Base-by-base conservation (phyloP, 495 filamentous ascomycete genomes). In the Aspergillus egyptiacus region DNA sequence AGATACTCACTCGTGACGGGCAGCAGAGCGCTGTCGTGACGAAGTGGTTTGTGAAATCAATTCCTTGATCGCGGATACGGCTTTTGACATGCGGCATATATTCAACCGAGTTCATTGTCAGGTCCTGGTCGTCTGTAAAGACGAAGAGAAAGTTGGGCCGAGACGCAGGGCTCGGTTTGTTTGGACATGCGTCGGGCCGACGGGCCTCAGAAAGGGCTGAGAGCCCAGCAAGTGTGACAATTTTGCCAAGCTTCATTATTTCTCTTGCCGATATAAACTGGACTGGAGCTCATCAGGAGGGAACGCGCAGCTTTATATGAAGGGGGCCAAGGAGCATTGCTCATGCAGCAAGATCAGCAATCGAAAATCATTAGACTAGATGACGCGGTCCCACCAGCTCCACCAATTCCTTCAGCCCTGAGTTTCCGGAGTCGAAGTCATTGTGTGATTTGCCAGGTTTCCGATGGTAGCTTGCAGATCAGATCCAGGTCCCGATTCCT, bases 111-210 rank as follows among this genome's bases (percentile, higher is more conserved):
- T 77, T 65, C 55, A 86, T 63, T 55, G 81, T 73, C 19, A 80
- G 56, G 45, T 85, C 82, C 47, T 85, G 82, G 56, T 85, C 81
- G 48, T 85, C 82, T 0, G 81, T 83, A 19, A 86, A 66, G 36
- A 85, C 69, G 50, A 86, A 83, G 17, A 86, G 66, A 46, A 84
- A 74, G 51, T 84, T 84, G 3, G 80, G 78, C 14, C 27, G 38
- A 7, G 38, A 53, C 55, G 13, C 51, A 55, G 24, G 25, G 17
- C 28, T 46, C n/a, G n/a, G n/a, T n/a, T n/a, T n/a, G n/a, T n/a
- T n/a, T n/a, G n/a, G n/a, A n/a, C n/a, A n/a, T n/a, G n/a, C n/a
- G n/a, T n/a, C n/a, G n/a, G n/a, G n/a, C n/a, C n/a, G n/a, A 2
- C 5, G 28, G 10, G 50, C 57, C 17, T 54, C 33, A 13, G 42